These are phyloP conservation scores for Geotrichum restrictum DNA, from an alignment of 1,139 yeast genomes.

Conservation along the genomic window DNA sequence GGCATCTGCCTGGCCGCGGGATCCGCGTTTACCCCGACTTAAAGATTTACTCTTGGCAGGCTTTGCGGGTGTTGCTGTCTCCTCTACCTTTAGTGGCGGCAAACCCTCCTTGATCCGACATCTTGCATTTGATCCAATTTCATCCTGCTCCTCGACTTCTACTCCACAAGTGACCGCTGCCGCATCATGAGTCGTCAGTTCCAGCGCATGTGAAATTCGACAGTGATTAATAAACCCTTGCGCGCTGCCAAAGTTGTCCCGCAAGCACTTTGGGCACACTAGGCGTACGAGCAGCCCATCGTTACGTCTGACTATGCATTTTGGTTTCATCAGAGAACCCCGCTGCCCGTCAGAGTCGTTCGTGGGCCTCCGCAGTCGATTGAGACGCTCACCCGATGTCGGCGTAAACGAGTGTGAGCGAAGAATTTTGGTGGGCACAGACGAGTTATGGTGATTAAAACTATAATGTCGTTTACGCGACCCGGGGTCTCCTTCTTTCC, in stretches of 20 bases:
- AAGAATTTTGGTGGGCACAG: neutral
- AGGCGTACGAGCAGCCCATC: conserved; percentile 68
- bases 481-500: neutral
- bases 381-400: neutral
- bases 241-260: conserved; percentile 70
- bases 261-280: conserved; percentile 62
- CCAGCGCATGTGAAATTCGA: conserved; percentile 68
- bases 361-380: conserved; percentile 1
- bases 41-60: neutral
- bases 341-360: neutral
- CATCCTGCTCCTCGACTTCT: conserved; percentile 57
- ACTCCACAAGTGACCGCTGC: conserved; percentile 72
- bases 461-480: conserved; percentile 2
- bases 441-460: neutral
- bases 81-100: conserved; percentile 2
- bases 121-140: conserved; percentile 43
- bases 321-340: conserved; percentile 1
- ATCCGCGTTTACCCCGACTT: neutral
- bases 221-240: conserved; percentile 79
- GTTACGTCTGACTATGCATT: conserved; percentile 64
- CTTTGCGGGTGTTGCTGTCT: neutral
- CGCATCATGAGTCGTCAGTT: conserved; percentile 67
- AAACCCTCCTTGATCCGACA: conserved; percentile 28
- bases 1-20: neutral
- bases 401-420: neutral